Conservation (phyloP, 306 rosid genomes). For the Trichosanthes cucumerina region DNA sequence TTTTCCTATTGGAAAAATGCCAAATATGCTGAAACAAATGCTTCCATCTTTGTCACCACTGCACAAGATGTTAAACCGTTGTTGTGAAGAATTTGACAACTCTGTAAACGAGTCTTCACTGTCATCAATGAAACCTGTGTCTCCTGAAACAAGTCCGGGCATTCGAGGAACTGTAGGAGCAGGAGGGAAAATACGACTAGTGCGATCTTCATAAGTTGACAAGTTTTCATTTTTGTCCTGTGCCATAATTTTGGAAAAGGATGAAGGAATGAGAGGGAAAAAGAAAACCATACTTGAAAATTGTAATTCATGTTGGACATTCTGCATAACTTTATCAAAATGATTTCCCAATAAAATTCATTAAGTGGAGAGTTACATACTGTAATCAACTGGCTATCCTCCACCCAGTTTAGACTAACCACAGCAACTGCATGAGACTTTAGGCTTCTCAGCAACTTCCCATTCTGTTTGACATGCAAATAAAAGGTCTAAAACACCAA, state of each 20-base stretch:
- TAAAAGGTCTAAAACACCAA: slow-evolving; percentile 4
- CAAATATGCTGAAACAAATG: slow-evolving; percentile 89
- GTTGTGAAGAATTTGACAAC: slow-evolving; percentile 77
- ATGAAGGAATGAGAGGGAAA: not conserved
- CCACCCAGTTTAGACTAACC: slow-evolving; percentile 85
- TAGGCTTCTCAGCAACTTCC: slow-evolving; percentile 73
- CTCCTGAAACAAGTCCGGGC: slow-evolving; percentile 92
- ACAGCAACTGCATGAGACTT: slow-evolving; percentile 67
- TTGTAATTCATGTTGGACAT: not conserved
- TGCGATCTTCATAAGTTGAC: slow-evolving; percentile 78
- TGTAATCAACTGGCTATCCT: slow-evolving; percentile 42
- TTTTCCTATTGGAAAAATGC: slow-evolving; percentile 82
- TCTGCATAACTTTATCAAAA: slow-evolving; percentile 1
- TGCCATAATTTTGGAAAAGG: slow-evolving; percentile 19
- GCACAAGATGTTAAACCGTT: slow-evolving; percentile 73
- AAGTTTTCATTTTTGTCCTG: slow-evolving; percentile 51
- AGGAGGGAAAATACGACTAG: slow-evolving; percentile 86
- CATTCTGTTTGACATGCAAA: slow-evolving; percentile 48
- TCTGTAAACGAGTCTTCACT: slow-evolving; percentile 71
- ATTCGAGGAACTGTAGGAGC: slow-evolving; percentile 82
- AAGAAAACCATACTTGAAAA: not conserved
- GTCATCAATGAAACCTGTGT: slow-evolving; percentile 76
- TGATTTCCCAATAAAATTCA: not conserved
- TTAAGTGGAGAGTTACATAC: slow-evolving; percentile 31
- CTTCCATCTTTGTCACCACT: slow-evolving; percentile 88